phyloP scores from a whole-genome alignment of 306 rosid genomes.

The Purshia tridentata region DNA sequence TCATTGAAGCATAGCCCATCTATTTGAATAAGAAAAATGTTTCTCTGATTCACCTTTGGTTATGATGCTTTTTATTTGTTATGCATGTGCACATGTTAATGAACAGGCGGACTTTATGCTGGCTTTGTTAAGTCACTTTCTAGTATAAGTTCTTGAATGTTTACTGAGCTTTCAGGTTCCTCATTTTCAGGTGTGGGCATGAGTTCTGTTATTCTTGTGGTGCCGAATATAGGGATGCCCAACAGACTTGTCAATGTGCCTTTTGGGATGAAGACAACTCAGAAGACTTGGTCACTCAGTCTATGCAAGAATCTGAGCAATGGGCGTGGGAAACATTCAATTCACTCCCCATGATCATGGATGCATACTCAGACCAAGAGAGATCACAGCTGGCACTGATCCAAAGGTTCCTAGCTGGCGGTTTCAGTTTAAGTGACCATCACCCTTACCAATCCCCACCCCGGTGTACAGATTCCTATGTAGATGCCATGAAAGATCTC shows the following conservation, averaged over 20 bases:
- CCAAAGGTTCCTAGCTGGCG: conserved; percentile 85
- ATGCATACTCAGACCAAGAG: conserved; percentile 92
- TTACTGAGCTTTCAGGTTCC: conserved; percentile 4
- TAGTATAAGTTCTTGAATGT: neutral
- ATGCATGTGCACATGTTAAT: neutral
- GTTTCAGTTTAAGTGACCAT: conserved; percentile 80
- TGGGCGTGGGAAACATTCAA: conserved; percentile 97
- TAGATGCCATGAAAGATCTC: conserved; percentile 85
- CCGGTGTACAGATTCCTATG: conserved; percentile 71
- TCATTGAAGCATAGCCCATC: neutral
- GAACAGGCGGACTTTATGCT: neutral
- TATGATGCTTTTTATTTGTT: neutral
- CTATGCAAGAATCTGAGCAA: conserved; percentile 94
- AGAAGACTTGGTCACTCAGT: conserved; percentile 55
- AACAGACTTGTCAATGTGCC: conserved; percentile 82
- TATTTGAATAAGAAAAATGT: neutral
- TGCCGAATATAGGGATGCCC: conserved; percentile 60
- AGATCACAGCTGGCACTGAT: conserved; percentile 77
- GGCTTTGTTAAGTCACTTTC: neutral
- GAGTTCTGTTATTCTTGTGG: conserved; percentile 93
- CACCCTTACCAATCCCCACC: conserved; percentile 89
- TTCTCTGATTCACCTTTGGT: neutral
- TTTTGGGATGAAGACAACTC: conserved; percentile 75
- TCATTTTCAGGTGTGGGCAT: conserved; percentile 70
- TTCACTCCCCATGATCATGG: conserved; percentile 76